These are phyloP conservation scores for Cornus suecica DNA, from an alignment of 148 eudicot species.

Conservation along the genomic window DNA sequence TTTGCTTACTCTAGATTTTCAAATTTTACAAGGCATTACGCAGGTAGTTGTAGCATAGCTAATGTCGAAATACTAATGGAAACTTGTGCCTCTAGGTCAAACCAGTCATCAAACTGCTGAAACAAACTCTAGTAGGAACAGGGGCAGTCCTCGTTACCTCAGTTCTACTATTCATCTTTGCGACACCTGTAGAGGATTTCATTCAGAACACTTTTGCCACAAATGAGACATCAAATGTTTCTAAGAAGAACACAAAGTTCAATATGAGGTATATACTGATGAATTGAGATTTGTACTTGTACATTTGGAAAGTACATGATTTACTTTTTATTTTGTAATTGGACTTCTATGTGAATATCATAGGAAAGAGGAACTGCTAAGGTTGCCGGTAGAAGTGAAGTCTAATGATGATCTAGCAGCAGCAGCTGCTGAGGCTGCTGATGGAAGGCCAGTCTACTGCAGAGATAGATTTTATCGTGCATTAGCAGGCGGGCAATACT, in stretches of 20 bases:
- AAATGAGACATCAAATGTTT: slow-evolving; percentile 33
- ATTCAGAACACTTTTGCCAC: slow-evolving; percentile 37
- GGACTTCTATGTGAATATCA: slow-evolving; percentile 3
- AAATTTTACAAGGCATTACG: not conserved
- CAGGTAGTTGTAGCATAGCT: not conserved
- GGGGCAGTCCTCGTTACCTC: slow-evolving; percentile 76
- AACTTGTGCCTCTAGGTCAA: slow-evolving; percentile 52
- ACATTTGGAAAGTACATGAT: not conserved
- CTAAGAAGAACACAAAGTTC: slow-evolving; percentile 43
- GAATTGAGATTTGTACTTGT: not conserved
- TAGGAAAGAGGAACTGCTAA: slow-evolving; percentile 83
- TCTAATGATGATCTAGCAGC: slow-evolving; percentile 84
- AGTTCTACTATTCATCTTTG: slow-evolving; percentile 64
- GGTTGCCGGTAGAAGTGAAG: slow-evolving; percentile 69
- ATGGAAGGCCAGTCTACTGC: slow-evolving; percentile 96
- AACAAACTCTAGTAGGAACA: slow-evolving; percentile 92
- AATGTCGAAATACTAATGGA: slow-evolving; percentile 6
- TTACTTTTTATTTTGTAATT: not conserved
- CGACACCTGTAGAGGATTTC: slow-evolving; percentile 83
- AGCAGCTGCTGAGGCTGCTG: slow-evolving; percentile 96
- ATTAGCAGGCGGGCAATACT: slow-evolving; percentile 96
- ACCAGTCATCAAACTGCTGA: slow-evolving; percentile 90
- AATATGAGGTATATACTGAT: slow-evolving; percentile 47
- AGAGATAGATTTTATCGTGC: slow-evolving; percentile 87
- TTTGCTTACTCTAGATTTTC: not conserved